phyloP scores from a whole-genome alignment of 768 basidiomycete species.

The Mycena polygramma region DNA sequence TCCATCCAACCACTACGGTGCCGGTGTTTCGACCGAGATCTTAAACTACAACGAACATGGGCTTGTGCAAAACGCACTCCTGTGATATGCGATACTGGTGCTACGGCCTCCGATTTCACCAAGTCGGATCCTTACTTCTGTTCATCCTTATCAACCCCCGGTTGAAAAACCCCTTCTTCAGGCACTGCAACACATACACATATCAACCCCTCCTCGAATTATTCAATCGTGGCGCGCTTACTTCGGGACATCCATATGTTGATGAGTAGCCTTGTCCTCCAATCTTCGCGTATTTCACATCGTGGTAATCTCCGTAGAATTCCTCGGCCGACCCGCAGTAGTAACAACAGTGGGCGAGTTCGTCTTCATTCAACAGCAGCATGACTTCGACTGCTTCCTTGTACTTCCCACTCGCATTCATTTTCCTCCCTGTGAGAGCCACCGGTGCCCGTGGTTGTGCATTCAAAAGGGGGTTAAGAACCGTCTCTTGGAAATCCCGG shows the following conservation, averaged over 20 bases:
- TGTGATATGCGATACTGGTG: no score
- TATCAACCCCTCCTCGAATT: no score
- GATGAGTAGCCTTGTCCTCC: not conserved
- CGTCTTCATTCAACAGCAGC: not conserved
- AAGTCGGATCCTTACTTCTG: no score
- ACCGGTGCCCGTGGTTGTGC: not conserved
- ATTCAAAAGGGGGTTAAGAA: not conserved
- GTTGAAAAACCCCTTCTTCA: not conserved
- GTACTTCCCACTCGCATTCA: no score
- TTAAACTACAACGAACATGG: no score
- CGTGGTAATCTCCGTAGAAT: not conserved
- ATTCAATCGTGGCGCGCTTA: not conserved
- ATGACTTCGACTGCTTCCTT: not conserved
- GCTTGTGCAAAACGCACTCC: no score
- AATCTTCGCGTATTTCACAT: not conserved
- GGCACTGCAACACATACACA: not conserved
- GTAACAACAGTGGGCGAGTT: constrained; percentile 16
- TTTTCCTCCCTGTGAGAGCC: not conserved
- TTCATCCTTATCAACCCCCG: no score
- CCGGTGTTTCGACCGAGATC: no score
- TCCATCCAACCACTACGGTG: no score
- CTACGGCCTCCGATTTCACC: no score
- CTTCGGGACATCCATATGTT: not conserved
- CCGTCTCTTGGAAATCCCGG: not conserved
- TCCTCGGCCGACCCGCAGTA: not conserved